Percentiles rank a stretch among this genome's conserved stretches.
phyloP scores from a whole-genome alignment of 208 protist species.

The Acanthamoeba sp. region DNA sequence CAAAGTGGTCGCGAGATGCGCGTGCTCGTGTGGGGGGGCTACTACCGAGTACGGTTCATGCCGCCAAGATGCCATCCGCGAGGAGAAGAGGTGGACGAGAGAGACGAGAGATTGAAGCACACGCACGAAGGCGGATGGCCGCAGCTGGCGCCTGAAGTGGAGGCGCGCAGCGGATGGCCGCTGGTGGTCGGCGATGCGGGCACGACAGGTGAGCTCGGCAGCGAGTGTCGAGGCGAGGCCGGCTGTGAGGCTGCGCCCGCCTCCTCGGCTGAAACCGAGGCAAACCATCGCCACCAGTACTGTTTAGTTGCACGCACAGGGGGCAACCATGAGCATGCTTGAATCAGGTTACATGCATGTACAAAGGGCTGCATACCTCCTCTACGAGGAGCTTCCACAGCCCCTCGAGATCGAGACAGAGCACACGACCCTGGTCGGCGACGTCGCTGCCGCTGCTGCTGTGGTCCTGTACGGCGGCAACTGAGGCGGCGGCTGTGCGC shows the following conservation, averaged over 20 bases:
- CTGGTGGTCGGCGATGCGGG: not conserved
- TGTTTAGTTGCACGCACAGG: not conserved
- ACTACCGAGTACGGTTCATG: slow-evolving; percentile 27
- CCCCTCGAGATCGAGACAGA: slow-evolving; percentile 6
- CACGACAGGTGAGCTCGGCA: not conserved
- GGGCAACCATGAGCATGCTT: not conserved
- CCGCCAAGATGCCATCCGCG: slow-evolving; percentile 25
- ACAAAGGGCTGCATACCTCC: slow-evolving; percentile 13
- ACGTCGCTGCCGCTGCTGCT: not conserved
- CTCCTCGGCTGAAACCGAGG: not conserved
- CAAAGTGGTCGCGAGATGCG: too few species aligned
- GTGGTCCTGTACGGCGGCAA: not conserved
- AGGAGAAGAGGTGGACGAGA: not conserved
- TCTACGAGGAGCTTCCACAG: slow-evolving; percentile 59
- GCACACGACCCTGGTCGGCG: not conserved
- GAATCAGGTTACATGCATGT: too few species aligned
- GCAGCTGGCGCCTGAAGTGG: not conserved
- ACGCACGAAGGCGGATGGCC: slow-evolving; percentile 6
- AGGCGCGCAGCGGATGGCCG: not conserved
- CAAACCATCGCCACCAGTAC: slow-evolving; percentile 55
- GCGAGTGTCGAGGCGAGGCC: not conserved
- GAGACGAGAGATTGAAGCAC: slow-evolving; percentile 46
- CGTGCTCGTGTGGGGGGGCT: not conserved
- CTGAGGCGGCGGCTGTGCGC: not conserved
- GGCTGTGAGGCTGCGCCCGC: not conserved